Conservation (phyloP, 208 protist species). For the Leishmania lainsoni region DNA sequence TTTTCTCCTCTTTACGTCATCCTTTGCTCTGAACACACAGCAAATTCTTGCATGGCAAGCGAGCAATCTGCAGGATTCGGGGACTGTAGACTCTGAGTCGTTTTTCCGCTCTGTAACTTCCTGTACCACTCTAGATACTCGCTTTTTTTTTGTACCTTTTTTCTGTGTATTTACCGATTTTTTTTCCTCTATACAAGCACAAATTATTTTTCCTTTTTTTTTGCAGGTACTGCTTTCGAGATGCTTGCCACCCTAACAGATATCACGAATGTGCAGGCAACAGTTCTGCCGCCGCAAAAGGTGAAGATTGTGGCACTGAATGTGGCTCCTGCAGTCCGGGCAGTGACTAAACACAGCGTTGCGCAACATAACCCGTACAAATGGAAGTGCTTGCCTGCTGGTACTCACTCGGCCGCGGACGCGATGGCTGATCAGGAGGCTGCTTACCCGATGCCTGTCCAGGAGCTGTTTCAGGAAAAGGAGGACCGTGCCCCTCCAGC, state of each 20-base stretch:
- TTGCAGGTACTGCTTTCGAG: slow-evolving; percentile 9
- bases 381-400: slow-evolving; percentile 70
- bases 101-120: too few species aligned
- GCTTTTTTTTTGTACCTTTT: too few species aligned
- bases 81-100: too few species aligned
- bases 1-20: too few species aligned
- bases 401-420: slow-evolving; percentile 10
- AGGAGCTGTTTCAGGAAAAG: slow-evolving; percentile 49
- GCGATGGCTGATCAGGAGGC: slow-evolving; percentile 16
- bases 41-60: too few species aligned
- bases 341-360: not conserved
- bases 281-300: slow-evolving; percentile 22
- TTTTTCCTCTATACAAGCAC: too few species aligned
- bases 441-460: slow-evolving; percentile 6
- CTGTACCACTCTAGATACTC: too few species aligned
- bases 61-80: too few species aligned
- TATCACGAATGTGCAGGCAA: slow-evolving; percentile 70
- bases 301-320: not conserved
- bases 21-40: too few species aligned
- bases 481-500: slow-evolving; percentile 42
- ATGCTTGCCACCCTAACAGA: slow-evolving; percentile 57
- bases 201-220: too few species aligned
- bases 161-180: too few species aligned
- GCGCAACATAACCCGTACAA: slow-evolving; percentile 71
- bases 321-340: not conserved